Evolutionary conservation across 768 basidiomycete genomes (phyloP).

Genomic region (Leccinum obscurum): DNA sequence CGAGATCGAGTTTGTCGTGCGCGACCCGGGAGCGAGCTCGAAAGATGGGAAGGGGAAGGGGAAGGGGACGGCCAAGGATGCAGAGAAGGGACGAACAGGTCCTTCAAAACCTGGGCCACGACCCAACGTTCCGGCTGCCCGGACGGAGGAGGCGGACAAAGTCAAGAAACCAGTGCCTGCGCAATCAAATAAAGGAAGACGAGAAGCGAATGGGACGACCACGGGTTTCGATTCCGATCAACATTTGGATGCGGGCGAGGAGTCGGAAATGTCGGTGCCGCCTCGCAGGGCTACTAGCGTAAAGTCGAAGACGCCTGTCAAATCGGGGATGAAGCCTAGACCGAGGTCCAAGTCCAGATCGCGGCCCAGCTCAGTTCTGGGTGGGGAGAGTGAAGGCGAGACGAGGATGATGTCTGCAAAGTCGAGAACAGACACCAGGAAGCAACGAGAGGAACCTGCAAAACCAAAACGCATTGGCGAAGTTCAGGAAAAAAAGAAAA

Average conservation of each 20-base stretch:
- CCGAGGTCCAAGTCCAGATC: constrained; percentile 16
- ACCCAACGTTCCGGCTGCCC: neutral
- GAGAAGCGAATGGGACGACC: neutral
- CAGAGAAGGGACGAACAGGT: neutral
- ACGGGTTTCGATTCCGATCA: constrained; percentile 4
- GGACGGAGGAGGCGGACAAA: neutral
- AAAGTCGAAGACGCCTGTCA: constrained; percentile 22
- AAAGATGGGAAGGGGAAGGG: neutral
- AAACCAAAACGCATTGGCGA: neutral
- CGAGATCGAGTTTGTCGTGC: neutral
- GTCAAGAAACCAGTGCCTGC: neutral
- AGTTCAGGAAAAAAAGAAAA: constrained; percentile 1
- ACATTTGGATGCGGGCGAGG: neutral
- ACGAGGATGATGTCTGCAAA: neutral
- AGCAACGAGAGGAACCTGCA: neutral
- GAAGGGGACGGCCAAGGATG: neutral
- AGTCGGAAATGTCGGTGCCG: constrained; percentile 10
- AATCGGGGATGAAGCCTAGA: constrained; percentile 29
- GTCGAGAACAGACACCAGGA: neutral
- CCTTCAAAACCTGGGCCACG: neutral
- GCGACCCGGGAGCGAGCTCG: neutral
- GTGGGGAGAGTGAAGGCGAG: constrained; percentile 5
- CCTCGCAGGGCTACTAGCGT: constrained; percentile 8
- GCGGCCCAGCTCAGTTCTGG: neutral
- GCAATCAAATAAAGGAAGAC: neutral